Conservation (phyloP, 1,284 basidiomycete species). For the Schizophyllum commune region DNA sequence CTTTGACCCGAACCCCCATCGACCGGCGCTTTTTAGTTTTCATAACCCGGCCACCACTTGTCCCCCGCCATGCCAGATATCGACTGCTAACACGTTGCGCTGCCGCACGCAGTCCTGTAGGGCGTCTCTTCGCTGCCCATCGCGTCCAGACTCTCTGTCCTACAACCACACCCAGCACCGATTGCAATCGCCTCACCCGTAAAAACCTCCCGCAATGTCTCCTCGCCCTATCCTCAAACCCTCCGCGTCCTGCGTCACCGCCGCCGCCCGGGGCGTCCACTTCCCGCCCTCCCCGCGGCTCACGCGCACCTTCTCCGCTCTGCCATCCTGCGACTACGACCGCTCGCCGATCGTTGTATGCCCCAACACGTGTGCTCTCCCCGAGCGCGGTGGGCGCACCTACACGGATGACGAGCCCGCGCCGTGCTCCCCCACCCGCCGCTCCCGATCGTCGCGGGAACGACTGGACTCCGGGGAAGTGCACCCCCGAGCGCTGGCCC, state of each 20-base stretch:
- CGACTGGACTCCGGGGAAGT: not conserved
- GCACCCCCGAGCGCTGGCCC: conserved; percentile 4
- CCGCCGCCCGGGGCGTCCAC: conserved; percentile 26
- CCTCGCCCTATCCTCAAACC: not conserved
- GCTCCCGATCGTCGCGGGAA: conserved; percentile 11
- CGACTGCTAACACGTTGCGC: not conserved
- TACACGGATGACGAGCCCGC: conserved; percentile 37
- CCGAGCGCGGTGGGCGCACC: conserved; percentile 61
- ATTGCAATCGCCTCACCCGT: not conserved
- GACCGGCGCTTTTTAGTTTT: not conserved
- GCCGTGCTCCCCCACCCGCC: not conserved
- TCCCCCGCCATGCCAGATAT: not conserved
- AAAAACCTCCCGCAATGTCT: not conserved
- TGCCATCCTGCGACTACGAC: conserved; percentile 57
- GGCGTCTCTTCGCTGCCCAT: not conserved
- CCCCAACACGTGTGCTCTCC: conserved; percentile 61
- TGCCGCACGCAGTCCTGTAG: not conserved
- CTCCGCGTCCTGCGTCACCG: not conserved
- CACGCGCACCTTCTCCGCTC: conserved; percentile 44
- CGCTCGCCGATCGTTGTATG: conserved; percentile 64
- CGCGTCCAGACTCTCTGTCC: not conserved
- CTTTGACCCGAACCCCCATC: not conserved
- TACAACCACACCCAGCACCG: not conserved
- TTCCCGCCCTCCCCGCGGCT: conserved; percentile 54
- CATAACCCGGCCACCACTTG: not conserved